Percentiles rank a stretch among this genome's conserved stretches.
These are phyloP conservation scores for Claviceps cyperi DNA, from an alignment of 2,329 filamentous ascomycete species.

Conservation along the genomic window DNA sequence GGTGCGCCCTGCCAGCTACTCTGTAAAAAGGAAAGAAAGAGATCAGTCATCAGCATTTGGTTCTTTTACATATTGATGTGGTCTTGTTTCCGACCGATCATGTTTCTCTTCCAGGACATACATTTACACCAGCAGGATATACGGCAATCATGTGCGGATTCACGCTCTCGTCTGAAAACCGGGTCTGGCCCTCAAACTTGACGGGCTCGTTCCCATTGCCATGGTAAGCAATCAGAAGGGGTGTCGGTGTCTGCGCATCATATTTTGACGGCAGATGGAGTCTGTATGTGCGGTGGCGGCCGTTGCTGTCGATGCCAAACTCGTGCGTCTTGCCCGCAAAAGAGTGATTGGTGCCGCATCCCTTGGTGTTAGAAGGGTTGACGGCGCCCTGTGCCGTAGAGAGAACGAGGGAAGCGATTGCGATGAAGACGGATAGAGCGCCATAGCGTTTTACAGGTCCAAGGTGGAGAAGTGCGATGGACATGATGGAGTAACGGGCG, in stretches of 20 bases:
- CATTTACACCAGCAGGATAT: slow-evolving; percentile 30
- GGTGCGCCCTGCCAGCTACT: slow-evolving; percentile 26
- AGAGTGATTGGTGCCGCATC: slow-evolving; percentile 10
- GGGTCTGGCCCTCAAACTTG: slow-evolving; percentile 18
- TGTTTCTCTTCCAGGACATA: slow-evolving; percentile 5
- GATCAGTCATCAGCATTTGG: background rate
- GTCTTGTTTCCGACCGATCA: no score
- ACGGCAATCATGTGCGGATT: slow-evolving; percentile 24
- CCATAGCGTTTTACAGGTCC: no score
- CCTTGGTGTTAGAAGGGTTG: slow-evolving; percentile 1
- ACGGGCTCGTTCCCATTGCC: slow-evolving; percentile 23
- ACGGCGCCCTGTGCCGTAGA: background rate
- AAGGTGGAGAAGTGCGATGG: no score
- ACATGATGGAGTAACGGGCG: no score
- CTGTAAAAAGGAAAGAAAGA: slow-evolving; percentile 8
- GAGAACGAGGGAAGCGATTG: no score
- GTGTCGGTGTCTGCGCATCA: slow-evolving; percentile 16
- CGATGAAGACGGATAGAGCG: no score
- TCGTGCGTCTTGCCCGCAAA: slow-evolving; percentile 10
- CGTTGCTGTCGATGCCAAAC: slow-evolving; percentile 13
- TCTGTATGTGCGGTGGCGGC: slow-evolving; percentile 8
- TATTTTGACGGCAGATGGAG: slow-evolving; percentile 18
- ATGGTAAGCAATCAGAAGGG: slow-evolving; percentile 33
- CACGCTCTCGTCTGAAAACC: slow-evolving; percentile 23
- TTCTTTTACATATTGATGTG: background rate